Base-by-base conservation (phyloP, 352 stramenopile genomes). In the Pythium graminicola region DNA sequence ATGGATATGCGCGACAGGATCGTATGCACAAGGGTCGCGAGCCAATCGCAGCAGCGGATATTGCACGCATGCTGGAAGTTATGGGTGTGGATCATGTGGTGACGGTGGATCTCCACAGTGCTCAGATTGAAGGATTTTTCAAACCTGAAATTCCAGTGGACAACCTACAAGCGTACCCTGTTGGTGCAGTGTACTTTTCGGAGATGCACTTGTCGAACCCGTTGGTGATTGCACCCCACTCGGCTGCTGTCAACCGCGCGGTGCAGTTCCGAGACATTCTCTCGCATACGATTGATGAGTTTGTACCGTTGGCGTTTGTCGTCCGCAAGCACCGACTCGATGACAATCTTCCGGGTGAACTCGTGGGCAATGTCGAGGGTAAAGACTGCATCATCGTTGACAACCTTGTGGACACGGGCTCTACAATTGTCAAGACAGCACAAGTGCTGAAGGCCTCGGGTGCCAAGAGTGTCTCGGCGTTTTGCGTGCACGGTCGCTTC, bases 41-140 rank as follows among this genome's bases (percentile, higher is more conserved):
- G 48, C 81, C 83, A 11, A 78, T 94, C 24, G 80, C 83, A 33
- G 83, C 83, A 40, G 83, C 83, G 26, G 81, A 94, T 31, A 79
- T 94, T 39, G 83, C 83, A 17, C 75, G 76, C 24, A 94, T 94
- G 83, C 79, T 94, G 6, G 81, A 94, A 58, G 85, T 87, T n/a
- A 92, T 94, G 81, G 83, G 83, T 23, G 81, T 94, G 50, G 81
- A 94, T 51, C 83, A 92, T 58, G 81, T 94, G 19, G 81, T 94
- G 59, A 92, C 83, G 0, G 80, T 94, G 20, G 81, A 94, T 38
- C 68, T 94, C n/a, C 83, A 94, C 69, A 94, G 81, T 38, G 76
- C 81, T 31, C 83, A 94, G 60, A 89, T 92, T 49, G 83, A 94
- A 61, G 83, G 83, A 17, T 94, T 94, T 46, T 94, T 94, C 64